Percentiles rank a stretch among this genome's conserved stretches.
These are phyloP conservation scores for Neurospora sp. DNA, from an alignment of 495 filamentous ascomycete genomes.

Conservation along the genomic window DNA sequence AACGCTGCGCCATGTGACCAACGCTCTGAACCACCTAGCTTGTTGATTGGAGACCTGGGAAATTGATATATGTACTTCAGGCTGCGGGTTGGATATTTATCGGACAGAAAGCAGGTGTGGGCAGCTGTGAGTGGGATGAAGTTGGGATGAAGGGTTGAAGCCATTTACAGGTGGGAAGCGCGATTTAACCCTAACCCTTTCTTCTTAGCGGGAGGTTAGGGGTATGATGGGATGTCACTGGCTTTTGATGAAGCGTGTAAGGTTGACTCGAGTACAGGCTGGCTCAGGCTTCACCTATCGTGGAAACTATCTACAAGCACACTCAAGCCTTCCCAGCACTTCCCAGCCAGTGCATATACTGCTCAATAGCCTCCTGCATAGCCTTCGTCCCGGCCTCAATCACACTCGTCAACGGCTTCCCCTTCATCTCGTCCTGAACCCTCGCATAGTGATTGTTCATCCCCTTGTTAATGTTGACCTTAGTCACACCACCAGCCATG, in stretches of 20 bases:
- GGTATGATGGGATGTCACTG: not conserved
- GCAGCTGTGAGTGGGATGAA: not conserved
- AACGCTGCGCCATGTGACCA: not conserved
- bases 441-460: conserved; percentile 62
- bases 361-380: conserved; percentile 69
- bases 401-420: conserved; percentile 57
- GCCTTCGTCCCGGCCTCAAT: conserved; percentile 62
- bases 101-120: not conserved
- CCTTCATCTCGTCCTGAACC: conserved; percentile 56
- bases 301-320: not conserved
- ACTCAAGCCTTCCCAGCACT: conserved; percentile 50
- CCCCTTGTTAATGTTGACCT: conserved; percentile 78
- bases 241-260: not conserved
- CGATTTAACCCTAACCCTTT: not conserved
- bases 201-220: not conserved
- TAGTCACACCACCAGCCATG: conserved; percentile 61
- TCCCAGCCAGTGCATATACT: conserved; percentile 62
- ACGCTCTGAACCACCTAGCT: not conserved
- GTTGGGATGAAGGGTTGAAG: not conserved
- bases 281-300: not conserved
- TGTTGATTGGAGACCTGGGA: not conserved
- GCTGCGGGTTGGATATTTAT: not conserved
- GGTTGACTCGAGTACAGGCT: not conserved
- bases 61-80: not conserved
- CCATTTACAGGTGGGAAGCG: not conserved